Evolutionary conservation across 352 stramenopile genomes (phyloP), one percentile per base, ranked within the genome.

Genomic region (Phytophthora pistaciae): DNA sequence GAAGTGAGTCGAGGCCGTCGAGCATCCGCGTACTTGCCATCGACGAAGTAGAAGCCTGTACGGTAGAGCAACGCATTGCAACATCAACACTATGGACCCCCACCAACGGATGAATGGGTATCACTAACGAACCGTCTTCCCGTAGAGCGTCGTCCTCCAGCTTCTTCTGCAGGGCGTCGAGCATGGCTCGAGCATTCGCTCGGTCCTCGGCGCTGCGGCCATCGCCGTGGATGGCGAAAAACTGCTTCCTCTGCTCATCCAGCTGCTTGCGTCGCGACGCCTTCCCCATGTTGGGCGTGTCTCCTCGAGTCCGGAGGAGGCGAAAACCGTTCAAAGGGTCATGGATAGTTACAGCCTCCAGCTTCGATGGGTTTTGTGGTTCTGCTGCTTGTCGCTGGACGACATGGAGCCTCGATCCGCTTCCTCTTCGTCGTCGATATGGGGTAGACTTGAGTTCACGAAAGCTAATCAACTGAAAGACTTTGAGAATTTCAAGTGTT

Each of bases 131-230:
- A 77, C 79, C 84, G 50, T 92, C 83, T 68, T 92, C 81, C 53
- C 80, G 78, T 29, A 90, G 59, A 5, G 85, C 81, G 55, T 92
- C 85, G 40, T 92, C 83, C 9, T 83, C 75, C 20, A 92, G 72
- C 55, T 90, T 91, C 36, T 77, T 72, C 59, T 91, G 83, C 25
- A 92, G 68, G 9, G 68, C 73, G 31, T 88, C 79, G 8, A 92
- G 80, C 80, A 84, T 89, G n/a, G 42, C 75, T 8, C 79, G 71
- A 23, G 79, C 79, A 44, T 79, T 70, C 1, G 67, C 64, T 18
- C 72, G 71, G 25, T 87, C 75, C 52, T 85, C 76, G 33, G 38
- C 16, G 44, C 62, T 85, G 29, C 82, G 81, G 0, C 56, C 79
- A 68, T 92, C 83, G 18, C 72, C 78, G 46, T 84, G 67, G 31